Evolutionary conservation across 768 basidiomycete genomes (phyloP).

Genomic region (Tricholoma matsutake): DNA sequence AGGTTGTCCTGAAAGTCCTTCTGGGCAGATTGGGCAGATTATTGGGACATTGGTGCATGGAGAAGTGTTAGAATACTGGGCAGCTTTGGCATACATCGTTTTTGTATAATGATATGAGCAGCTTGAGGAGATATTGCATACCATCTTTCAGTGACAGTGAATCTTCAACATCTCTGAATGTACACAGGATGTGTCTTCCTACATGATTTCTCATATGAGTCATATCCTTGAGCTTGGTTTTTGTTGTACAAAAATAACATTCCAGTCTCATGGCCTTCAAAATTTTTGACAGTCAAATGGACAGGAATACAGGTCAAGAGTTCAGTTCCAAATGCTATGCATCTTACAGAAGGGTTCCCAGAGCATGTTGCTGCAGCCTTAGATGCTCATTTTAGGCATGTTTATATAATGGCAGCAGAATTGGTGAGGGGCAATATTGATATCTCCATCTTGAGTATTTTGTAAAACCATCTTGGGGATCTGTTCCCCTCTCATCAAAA

Average conservation of each 20-base stretch:
- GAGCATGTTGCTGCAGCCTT: too few relatives aligned
- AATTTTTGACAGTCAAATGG: background rate
- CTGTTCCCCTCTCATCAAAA: too few relatives aligned
- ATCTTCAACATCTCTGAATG: background rate
- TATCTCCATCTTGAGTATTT: too few relatives aligned
- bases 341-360: too few relatives aligned
- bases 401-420: too few relatives aligned
- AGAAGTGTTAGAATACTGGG: background rate
- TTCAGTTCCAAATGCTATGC: too few relatives aligned
- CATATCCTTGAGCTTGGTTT: background rate
- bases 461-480: too few relatives aligned
- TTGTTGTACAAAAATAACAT: background rate
- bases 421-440: too few relatives aligned
- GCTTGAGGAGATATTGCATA: background rate
- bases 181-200: background rate
- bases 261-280: background rate
- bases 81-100: background rate
- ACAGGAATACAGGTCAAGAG: too few relatives aligned
- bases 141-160: background rate
- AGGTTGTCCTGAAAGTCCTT: background rate
- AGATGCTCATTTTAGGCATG: too few relatives aligned
- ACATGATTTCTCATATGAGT: slow-evolving; percentile 4
- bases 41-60: too few relatives aligned
- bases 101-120: too few relatives aligned
- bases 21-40: background rate